Percentiles rank a stretch among this genome's conserved stretches.
These are phyloP conservation scores for Phytophthora gonapodyides DNA, from an alignment of 352 stramenopile genomes.

Conservation along the genomic window DNA sequence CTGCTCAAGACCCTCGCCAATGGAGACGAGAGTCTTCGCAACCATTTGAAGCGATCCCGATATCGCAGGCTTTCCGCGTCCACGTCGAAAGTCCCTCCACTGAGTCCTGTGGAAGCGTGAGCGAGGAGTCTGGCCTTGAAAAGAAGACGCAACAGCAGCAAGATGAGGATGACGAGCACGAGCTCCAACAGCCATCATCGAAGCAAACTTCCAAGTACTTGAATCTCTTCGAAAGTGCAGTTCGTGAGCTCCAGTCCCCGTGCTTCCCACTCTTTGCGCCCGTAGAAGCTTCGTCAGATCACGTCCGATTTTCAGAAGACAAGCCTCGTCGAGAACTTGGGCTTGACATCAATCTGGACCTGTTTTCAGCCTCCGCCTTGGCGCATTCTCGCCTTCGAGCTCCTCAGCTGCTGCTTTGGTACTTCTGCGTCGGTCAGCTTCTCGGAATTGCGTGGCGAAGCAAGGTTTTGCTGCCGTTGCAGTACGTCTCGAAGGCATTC, in stretches of 20 bases:
- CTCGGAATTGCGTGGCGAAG: constrained; percentile 70
- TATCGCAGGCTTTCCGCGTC: constrained; percentile 46
- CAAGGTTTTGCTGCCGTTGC: constrained; percentile 48
- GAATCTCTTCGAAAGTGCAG: constrained; percentile 47
- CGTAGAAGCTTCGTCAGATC: not conserved
- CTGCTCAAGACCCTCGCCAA: constrained; percentile 29
- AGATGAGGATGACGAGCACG: constrained; percentile 24
- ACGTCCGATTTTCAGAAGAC: not conserved
- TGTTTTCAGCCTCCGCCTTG: constrained; percentile 38
- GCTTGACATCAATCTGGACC: constrained; percentile 56
- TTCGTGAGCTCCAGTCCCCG: constrained; percentile 66
- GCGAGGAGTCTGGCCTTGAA: not conserved
- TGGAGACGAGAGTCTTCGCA: constrained; percentile 36
- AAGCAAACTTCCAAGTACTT: constrained; percentile 52
- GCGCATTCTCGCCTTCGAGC: constrained; percentile 19
- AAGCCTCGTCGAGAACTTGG: constrained; percentile 10
- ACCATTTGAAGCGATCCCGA: constrained; percentile 45
- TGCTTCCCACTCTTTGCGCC: constrained; percentile 61
- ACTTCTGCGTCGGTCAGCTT: constrained; percentile 58
- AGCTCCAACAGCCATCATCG: constrained; percentile 19
- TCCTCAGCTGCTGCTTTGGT: constrained; percentile 52
- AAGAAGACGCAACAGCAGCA: constrained; percentile 19
- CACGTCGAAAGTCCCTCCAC: constrained; percentile 15
- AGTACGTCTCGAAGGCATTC: constrained; percentile 51
- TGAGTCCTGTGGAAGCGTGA: not conserved